Conservation (phyloP, 495 filamentous ascomycete species). For the Hypomontagnella submonticulosa region DNA sequence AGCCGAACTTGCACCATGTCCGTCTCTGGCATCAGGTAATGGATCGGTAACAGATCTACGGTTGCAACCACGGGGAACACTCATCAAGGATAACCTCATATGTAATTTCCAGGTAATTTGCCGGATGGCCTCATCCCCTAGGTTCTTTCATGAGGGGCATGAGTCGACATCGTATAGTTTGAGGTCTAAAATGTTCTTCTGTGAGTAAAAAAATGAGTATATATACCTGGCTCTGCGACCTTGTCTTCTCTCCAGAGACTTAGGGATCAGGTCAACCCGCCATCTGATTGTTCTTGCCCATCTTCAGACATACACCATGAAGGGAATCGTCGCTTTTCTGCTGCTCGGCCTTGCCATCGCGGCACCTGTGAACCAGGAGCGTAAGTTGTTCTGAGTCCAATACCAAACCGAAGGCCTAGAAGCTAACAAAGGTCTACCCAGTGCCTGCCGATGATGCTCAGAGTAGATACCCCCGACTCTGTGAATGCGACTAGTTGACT, state of each 20-base stretch:
- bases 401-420: not conserved
- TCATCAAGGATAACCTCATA: constrained; percentile 7
- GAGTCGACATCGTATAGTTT: not conserved
- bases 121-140: constrained; percentile 24
- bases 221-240: constrained; percentile 17
- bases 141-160: constrained; percentile 5
- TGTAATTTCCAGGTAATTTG: constrained; percentile 20
- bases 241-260: not conserved
- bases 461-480: not conserved
- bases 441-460: constrained; percentile 11
- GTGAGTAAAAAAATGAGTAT: constrained; percentile 25
- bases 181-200: constrained; percentile 7
- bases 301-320: constrained; percentile 25
- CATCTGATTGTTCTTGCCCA: constrained; percentile 2
- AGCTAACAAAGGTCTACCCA: constrained; percentile 9
- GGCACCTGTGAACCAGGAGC: constrained; percentile 27
- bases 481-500: not conserved
- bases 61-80: constrained; percentile 12
- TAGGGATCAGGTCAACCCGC: constrained; percentile 6
- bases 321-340: constrained; percentile 36
- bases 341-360: constrained; percentile 36
- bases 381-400: constrained; percentile 2
- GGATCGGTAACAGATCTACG: constrained; percentile 6
- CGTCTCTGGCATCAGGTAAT: constrained; percentile 13
- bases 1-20: constrained; percentile 10